Evolutionary conservation across 352 stramenopile species (phyloP), one percentile per base, ranked within the genome.

Genomic region (Phytophthora palmivora): DNA sequence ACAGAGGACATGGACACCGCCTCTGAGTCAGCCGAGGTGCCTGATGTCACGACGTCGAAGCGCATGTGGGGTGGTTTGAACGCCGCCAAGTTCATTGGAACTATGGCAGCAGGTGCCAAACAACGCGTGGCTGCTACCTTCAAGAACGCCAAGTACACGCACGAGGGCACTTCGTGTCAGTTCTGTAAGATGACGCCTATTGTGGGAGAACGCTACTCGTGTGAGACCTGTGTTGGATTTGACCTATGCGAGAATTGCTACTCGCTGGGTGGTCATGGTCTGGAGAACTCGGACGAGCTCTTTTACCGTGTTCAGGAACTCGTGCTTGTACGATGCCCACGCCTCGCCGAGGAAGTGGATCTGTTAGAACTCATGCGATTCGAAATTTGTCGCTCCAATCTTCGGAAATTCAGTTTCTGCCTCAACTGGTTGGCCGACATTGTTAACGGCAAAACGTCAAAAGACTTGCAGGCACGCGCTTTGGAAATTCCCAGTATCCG

Each of bases 341-440:
- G 83, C 7, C 64, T 95, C 7, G 66, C 59, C 1, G 72, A 87
- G 15, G 80, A 93, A 43, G 70, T 89, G 9, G 82, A 92, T 38
- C 69, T 92, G 37, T 61, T 95, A 14, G 87, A 92, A 67, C 74
- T 95, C 18, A 73, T 95, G 61, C 87, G 87, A 18, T 95, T 92
- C 53, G 87, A 95, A 63, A 95, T 95, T 47, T 95, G 87, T 37
- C 81, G 83, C 43, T 89, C 79, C n/a, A 94, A 92, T 36, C 50
- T 94, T 55, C 86, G 86, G 63, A 94, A 94, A 63, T 94, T 92
- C 47, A 90, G 69, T 36, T 94, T 94, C 48, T 90, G 83, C 22
- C 73, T 92, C 55, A 91, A 93, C 51, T 94, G 86, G 86, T 64
- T 94, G 22, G 84, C 83, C 36, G 86, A 94, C 54, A 90, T 94